Conservation (phyloP, 495 filamentous ascomycete species). For the Jackrogersella multiformis region DNA sequence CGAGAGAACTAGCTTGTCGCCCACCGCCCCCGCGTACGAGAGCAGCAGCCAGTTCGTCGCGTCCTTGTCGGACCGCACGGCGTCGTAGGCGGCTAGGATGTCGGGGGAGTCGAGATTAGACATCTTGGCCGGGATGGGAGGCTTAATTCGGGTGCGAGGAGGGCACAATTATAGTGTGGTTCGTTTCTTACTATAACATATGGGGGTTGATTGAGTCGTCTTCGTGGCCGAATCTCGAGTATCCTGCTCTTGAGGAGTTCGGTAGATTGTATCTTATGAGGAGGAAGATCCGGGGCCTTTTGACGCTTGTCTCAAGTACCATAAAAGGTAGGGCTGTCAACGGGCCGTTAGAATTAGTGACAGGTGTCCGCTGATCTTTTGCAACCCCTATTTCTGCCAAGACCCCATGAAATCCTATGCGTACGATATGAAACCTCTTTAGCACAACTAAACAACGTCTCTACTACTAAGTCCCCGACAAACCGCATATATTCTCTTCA, state of each 20-base stretch:
- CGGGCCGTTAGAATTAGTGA: constrained; percentile 14
- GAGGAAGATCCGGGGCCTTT: constrained; percentile 9
- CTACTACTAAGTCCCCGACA: too few relatives aligned
- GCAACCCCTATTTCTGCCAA: constrained; percentile 20
- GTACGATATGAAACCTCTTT: neutral
- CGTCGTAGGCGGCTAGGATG: constrained; percentile 58
- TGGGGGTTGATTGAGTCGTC: constrained; percentile 7
- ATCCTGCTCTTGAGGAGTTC: constrained; percentile 23
- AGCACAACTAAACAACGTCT: too few relatives aligned
- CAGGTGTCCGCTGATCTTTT: constrained; percentile 22
- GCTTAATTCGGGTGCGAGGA: constrained; percentile 3
- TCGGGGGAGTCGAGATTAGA: constrained; percentile 58
- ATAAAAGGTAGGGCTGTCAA: constrained; percentile 7
- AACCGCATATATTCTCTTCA: too few relatives aligned
- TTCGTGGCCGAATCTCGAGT: constrained; percentile 20
- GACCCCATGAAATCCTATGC: neutral
- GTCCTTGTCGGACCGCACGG: constrained; percentile 65
- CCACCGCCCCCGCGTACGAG: constrained; percentile 58
- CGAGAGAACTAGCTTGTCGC: constrained; percentile 58
- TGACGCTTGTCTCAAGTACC: constrained; percentile 11
- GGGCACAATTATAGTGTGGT: constrained; percentile 1
- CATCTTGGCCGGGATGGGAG: constrained; percentile 43
- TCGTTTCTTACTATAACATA: constrained; percentile 35
- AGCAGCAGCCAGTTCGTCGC: constrained; percentile 66
- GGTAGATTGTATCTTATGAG: neutral